Evolutionary conservation across 2,329 filamentous ascomycete genomes (phyloP), one percentile per base, ranked within the genome.

Genomic region (Pezicula carpinea): DNA sequence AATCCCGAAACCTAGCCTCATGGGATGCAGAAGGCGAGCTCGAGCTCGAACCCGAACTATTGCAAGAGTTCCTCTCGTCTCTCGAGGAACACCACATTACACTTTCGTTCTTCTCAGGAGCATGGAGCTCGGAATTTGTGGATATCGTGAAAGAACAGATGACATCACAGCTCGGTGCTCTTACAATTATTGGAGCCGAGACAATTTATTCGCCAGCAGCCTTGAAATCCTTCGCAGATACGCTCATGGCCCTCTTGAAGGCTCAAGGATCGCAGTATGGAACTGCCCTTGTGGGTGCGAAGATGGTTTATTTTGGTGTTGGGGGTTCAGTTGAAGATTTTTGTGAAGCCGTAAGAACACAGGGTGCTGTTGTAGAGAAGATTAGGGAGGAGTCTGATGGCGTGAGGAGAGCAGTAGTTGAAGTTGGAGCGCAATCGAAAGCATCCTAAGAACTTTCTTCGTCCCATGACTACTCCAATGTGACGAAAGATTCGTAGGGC

Each of bases 241-340:
- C 82, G 4, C 69, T 90, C 11, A 73, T 85, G 35, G 68, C 68
- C 4, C 68, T 88, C 14, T 67, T 90, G 38, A 61, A 71, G 17
- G 66, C 67, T 10, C 42, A 72, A 82, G 42, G 59, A 64, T 41
- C 55, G 61, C 39, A 59, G 45, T 56, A 61, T 3, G 70, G 73
- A 31, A 55, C 35, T 41, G 82, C 84, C 1, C 69, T 89, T 17
- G 76, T 92, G 5, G 87, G 79, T 3, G 88, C 88, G 1, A 93
- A 93, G 69, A 79, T 80, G 54, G 74, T 91, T 10, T 93, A 93
- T 66, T 93, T 93, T 66, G 88, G 88, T 3, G 88, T 93, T 5
- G 88, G 88, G 0, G 88, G 88, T 0, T 90, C 87, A 17, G 75
- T 93, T 18, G 85, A 89, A 62, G 87, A 87, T 54, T 89, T 93